Evolutionary conservation across 2,329 filamentous ascomycete species (phyloP), one percentile per base, ranked within the genome.

Genomic region (Pseudocercospora vitis): DNA sequence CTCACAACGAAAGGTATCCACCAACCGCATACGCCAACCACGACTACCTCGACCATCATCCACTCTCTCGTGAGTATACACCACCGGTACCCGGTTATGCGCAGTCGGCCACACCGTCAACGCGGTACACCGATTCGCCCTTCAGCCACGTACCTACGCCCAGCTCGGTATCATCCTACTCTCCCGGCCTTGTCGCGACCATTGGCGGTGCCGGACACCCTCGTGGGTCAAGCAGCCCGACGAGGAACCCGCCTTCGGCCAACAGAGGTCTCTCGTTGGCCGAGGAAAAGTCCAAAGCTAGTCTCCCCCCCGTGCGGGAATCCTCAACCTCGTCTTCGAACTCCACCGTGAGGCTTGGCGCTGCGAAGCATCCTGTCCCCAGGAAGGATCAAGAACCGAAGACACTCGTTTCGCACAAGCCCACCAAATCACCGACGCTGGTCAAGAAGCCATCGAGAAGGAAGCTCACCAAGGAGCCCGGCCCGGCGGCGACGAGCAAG

Each of bases 71-170:
- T 42, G 59, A 64, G 24, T 33, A 52, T 29, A 60, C 64, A 7
- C 59, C 65, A 16, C 57, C 65, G 2, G 44, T 63, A 4, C 48
- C 56, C 12, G 45, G 40, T 12, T 84, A 86, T 69, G 80, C 78
- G 2, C 78, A 84, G 49, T 89, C 87, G 56, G 82, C 78, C 19
- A 90, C 86, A 54, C 86, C 87, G 31, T 91, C 87, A 3, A 90
- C 88, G 1, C 78, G 85, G 56, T 90, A 87, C 64, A 89, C 86
- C 1, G 87, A 84, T 52, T 91, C 88, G 1, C 83, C 86, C 4
- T 91, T 89, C 70, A 91, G 87, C 66, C 80, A 87, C 58, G 86
- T 88, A 55, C 90, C 87, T 0, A 91, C 88, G 2, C 88, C 88
- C 5, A 90, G 87, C 3, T 91, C 88, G 7, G 84, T 88, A 58